Evolutionary conservation across 176 grass and related monocot genomes (phyloP).

Genomic region (Paspalum notatum): DNA sequence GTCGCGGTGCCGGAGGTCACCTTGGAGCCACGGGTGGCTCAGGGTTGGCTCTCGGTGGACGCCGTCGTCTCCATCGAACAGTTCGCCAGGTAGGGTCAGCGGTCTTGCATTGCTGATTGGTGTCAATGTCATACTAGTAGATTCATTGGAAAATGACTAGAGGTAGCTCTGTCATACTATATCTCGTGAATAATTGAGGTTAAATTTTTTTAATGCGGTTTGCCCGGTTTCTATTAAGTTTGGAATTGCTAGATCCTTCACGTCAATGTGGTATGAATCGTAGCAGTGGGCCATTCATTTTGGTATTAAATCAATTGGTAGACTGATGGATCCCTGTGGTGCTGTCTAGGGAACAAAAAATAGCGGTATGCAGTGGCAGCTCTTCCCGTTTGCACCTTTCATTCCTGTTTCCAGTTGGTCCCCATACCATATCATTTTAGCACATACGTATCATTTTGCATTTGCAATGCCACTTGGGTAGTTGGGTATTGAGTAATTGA

Average conservation of each 20-base stretch:
- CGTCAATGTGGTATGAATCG: neutral
- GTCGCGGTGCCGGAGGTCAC: conserved; percentile 71
- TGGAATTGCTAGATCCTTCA: conserved; percentile 18
- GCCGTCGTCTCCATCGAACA: conserved; percentile 84
- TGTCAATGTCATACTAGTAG: neutral
- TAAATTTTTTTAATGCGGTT: neutral
- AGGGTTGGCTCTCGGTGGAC: conserved; percentile 68
- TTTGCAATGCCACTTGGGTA: neutral
- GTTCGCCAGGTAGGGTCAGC: conserved; percentile 69
- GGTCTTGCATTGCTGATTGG: neutral
- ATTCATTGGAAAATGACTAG: neutral
- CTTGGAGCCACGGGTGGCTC: conserved; percentile 56
- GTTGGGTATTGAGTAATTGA: conserved; percentile 9
- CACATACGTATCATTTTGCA: too few species aligned
- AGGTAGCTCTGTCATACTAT: conserved; percentile 11
- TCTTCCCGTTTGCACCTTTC: neutral
- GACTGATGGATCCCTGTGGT: neutral
- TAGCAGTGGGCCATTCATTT: neutral
- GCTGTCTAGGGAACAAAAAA: conserved; percentile 12
- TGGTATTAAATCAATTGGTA: conserved; percentile 11
- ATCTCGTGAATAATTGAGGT: neutral
- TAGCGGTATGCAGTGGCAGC: neutral
- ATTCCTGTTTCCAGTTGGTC: too few species aligned
- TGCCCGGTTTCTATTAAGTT: neutral
- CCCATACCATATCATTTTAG: too few species aligned